phyloP scores from a whole-genome alignment of 129 eudicot species.

The Escallonia herrerae region DNA sequence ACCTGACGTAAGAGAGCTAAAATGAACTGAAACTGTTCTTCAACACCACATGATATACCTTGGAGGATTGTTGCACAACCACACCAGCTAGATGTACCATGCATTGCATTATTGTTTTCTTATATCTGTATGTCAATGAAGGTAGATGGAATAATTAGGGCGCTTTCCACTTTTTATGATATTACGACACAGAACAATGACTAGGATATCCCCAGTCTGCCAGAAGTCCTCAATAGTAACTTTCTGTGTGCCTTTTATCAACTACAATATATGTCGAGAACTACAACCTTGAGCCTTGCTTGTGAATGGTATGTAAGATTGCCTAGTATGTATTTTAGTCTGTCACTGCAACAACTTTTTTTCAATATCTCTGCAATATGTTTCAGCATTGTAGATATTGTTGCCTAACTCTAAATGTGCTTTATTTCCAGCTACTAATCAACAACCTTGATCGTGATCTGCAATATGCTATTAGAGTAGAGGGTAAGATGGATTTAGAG shows the following conservation, averaged over 20 bases:
- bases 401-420: slow-evolving; percentile 11
- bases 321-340: background rate
- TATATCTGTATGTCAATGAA: too few species aligned
- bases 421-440: slow-evolving; percentile 60
- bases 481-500: slow-evolving; percentile 92
- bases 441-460: slow-evolving; percentile 97
- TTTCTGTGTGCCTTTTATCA: too few species aligned
- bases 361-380: background rate
- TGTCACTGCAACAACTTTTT: background rate
- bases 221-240: too few species aligned
- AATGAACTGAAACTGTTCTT: background rate
- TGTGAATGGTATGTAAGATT: background rate
- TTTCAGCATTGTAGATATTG: background rate
- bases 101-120: background rate
- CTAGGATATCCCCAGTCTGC: too few species aligned
- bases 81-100: background rate
- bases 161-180: too few species aligned
- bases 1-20: too few species aligned
- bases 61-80: background rate
- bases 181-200: background rate
- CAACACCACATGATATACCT: background rate
- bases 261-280: too few species aligned
- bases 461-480: slow-evolving; percentile 91
- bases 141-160: too few species aligned
- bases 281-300: background rate